Evolutionary conservation across 495 filamentous ascomycete genomes (phyloP).

Genomic region (Beverwykella pulmonaria): DNA sequence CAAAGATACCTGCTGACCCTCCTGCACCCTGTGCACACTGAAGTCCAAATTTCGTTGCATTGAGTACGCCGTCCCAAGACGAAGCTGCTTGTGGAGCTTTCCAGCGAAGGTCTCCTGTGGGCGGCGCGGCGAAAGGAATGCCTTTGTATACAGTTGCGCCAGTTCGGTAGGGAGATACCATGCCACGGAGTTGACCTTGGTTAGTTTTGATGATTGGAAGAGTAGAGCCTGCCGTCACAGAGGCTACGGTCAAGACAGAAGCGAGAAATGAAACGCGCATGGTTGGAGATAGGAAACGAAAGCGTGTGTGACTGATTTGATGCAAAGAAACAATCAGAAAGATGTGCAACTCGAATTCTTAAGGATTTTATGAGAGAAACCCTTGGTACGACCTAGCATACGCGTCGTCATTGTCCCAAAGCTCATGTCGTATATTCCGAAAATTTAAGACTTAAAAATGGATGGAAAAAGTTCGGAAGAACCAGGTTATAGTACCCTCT

Average conservation of each 20-base stretch:
- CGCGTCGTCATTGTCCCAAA: not conserved
- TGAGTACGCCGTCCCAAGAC: not conserved
- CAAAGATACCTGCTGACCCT: conserved; percentile 1
- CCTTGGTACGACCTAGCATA: not conserved
- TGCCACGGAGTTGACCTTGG: not conserved
- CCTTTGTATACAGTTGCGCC: not conserved
- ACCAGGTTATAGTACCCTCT: too few relatives aligned
- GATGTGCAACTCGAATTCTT: not conserved
- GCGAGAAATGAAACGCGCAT: not conserved
- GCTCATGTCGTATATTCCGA: too few relatives aligned
- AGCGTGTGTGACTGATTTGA: not conserved
- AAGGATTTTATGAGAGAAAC: not conserved
- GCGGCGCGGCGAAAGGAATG: conserved; percentile 1
- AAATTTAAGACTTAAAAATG: too few relatives aligned
- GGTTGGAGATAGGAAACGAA: not conserved
- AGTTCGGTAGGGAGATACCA: not conserved
- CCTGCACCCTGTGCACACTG: not conserved
- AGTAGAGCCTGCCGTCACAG: not conserved
- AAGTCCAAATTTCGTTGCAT: not conserved
- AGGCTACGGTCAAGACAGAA: not conserved
- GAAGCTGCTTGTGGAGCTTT: not conserved
- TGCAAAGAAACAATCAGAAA: not conserved
- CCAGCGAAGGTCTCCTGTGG: not conserved
- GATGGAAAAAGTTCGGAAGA: too few relatives aligned
- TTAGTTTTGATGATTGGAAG: conserved; percentile 1